Conservation (phyloP, 495 filamentous ascomycete genomes). For the Parathielavia appendiculata region DNA sequence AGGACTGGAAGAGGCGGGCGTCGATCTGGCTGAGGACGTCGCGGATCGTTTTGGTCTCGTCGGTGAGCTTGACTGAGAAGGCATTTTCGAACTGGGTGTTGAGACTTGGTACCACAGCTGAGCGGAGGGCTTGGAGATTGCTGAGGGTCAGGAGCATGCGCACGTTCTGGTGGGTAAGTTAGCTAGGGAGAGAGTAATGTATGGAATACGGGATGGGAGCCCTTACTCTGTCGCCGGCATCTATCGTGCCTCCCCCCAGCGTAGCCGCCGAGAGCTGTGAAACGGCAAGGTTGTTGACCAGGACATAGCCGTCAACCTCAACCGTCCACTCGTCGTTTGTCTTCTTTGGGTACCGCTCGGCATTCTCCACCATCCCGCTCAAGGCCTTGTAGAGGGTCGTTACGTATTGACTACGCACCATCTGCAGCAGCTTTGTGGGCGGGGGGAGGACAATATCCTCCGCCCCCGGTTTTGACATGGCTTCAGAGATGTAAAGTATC, state of each 20-base stretch:
- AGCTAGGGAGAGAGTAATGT: constrained; percentile 17
- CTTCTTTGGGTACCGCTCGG: constrained; percentile 62
- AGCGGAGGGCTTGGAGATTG: constrained; percentile 75
- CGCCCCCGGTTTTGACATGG: constrained; percentile 59
- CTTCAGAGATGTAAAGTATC: constrained; percentile 87
- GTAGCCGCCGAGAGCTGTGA: constrained; percentile 25
- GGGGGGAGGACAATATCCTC: constrained; percentile 77
- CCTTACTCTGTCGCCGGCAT: constrained; percentile 66
- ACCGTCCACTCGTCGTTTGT: constrained; percentile 54
- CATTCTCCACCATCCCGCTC: constrained; percentile 93
- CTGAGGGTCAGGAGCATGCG: constrained; percentile 88
- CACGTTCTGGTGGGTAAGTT: constrained; percentile 57
- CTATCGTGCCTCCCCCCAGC: constrained; percentile 50
- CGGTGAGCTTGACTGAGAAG: constrained; percentile 85
- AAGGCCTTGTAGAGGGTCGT: constrained; percentile 86
- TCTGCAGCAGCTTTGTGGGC: constrained; percentile 73
- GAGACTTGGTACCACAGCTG: constrained; percentile 73
- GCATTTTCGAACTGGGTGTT: constrained; percentile 80
- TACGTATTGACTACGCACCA: constrained; percentile 82
- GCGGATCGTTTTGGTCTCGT: constrained; percentile 82
- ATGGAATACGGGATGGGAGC: neutral
- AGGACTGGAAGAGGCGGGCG: constrained; percentile 80
- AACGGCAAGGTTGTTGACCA: constrained; percentile 19
- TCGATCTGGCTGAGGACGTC: constrained; percentile 89
- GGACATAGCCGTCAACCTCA: constrained; percentile 42